Evolutionary conservation across 768 basidiomycete species (phyloP).

Genomic region (Collybiopsis confluens): DNA sequence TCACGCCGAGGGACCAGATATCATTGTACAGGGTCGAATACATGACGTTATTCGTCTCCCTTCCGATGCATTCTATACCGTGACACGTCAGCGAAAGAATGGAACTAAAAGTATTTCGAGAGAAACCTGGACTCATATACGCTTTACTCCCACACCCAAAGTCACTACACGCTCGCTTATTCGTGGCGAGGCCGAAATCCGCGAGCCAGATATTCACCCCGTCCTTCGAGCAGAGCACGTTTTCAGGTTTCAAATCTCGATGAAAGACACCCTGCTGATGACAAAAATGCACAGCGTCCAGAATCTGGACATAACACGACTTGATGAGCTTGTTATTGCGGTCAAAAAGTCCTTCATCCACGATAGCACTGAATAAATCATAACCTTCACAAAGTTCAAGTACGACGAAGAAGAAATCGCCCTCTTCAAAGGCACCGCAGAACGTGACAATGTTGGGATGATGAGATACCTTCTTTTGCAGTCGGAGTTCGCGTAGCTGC

Average conservation of each 20-base stretch:
- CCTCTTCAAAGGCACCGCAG: slow-evolving; percentile 58
- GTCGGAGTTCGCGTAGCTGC: slow-evolving; percentile 66
- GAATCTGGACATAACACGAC: slow-evolving; percentile 64
- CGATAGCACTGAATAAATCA: slow-evolving; percentile 70
- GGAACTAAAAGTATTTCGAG: neutral
- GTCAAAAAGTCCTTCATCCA: slow-evolving; percentile 45
- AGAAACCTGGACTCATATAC: slow-evolving; percentile 68
- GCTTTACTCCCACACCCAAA: slow-evolving; percentile 55
- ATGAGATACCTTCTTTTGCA: slow-evolving; percentile 46
- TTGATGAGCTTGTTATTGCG: slow-evolving; percentile 62
- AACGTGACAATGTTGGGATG: slow-evolving; percentile 69
- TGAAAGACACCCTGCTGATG: slow-evolving; percentile 72
- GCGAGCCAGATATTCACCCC: slow-evolving; percentile 56
- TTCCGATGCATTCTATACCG: slow-evolving; percentile 7
- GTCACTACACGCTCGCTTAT: slow-evolving; percentile 36
- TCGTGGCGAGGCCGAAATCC: slow-evolving; percentile 74
- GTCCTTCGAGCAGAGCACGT: slow-evolving; percentile 54
- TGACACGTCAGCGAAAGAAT: neutral
- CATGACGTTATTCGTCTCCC: slow-evolving; percentile 2
- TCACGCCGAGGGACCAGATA: slow-evolving; percentile 46
- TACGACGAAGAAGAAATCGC: slow-evolving; percentile 63
- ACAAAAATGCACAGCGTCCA: slow-evolving; percentile 74
- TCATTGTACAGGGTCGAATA: slow-evolving; percentile 26
- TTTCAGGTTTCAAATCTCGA: slow-evolving; percentile 86
- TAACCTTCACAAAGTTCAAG: slow-evolving; percentile 54